phyloP scores from a whole-genome alignment of 768 basidiomycete genomes.

The Phaeolepiota aurea region DNA sequence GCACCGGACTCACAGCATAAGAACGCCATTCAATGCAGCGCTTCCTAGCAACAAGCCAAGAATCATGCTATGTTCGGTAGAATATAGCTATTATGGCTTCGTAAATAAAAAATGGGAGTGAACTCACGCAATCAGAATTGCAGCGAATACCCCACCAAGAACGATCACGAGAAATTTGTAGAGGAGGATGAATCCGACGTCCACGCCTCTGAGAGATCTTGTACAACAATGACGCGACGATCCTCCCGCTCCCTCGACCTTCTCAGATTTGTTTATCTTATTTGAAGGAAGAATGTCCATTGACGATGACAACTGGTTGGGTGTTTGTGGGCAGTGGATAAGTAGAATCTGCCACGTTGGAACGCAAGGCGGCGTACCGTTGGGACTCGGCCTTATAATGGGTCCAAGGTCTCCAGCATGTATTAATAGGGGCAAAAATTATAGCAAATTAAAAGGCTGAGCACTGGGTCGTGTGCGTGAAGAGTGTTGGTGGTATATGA shows the following conservation, averaged over 20 bases:
- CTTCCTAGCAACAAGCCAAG: background rate
- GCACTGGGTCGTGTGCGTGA: no score
- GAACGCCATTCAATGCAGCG: background rate
- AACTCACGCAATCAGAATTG: background rate
- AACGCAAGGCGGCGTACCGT: no score
- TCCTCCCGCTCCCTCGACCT: no score
- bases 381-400: no score
- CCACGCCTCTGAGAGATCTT: background rate
- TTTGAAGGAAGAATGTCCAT: background rate
- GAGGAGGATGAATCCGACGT: background rate
- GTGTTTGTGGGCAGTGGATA: no score
- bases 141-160: background rate
- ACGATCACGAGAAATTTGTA: background rate
- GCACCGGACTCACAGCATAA: background rate
- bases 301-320: no score
- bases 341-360: no score
- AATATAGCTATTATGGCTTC: background rate
- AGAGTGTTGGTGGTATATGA: no score
- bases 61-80: background rate
- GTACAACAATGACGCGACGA: background rate
- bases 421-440: no score
- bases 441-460: no score
- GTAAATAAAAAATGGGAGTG: background rate
- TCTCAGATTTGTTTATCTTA: background rate
- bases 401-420: no score